These are phyloP conservation scores for Arctostaphylos glauca DNA, from an alignment of 148 eudicot species.

Conservation along the genomic window DNA sequence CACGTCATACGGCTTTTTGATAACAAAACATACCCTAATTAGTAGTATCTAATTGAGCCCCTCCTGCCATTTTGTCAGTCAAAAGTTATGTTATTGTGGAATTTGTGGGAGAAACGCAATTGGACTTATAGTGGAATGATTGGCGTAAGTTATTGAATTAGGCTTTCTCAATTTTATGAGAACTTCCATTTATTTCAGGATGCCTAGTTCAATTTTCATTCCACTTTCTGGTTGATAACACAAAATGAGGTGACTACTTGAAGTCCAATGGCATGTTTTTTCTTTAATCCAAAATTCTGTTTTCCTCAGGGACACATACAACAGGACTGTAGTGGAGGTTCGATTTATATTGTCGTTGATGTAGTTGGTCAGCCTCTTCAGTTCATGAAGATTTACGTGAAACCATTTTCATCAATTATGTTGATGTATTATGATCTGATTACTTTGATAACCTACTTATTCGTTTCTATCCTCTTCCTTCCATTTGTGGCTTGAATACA, in stretches of 20 bases:
- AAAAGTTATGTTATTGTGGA: neutral
- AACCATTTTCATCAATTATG: neutral
- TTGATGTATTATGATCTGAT: neutral
- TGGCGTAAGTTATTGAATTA: neutral
- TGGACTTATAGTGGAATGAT: neutral
- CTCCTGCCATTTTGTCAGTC: neutral
- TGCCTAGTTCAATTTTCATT: neutral
- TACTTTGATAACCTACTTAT: neutral
- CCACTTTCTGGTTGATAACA: neutral
- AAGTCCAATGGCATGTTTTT: neutral
- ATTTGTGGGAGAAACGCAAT: neutral
- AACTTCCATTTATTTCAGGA: neutral
- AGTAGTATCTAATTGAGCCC: neutral
- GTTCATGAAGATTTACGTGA: neutral
- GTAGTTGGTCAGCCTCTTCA: neutral
- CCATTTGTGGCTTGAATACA: conserved; percentile 18
- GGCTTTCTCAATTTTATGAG: neutral
- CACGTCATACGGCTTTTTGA: neutral
- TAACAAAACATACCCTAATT: neutral
- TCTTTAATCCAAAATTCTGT: neutral
- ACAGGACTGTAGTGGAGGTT: neutral
- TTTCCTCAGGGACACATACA: neutral
- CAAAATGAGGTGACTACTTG: neutral
- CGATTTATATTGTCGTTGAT: neutral
- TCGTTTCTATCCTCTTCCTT: neutral